Percentiles rank a stretch among this genome's conserved stretches.
Evolutionary conservation across 164 flowering plant species (phyloP).

Genomic region (Vitis riparia): DNA sequence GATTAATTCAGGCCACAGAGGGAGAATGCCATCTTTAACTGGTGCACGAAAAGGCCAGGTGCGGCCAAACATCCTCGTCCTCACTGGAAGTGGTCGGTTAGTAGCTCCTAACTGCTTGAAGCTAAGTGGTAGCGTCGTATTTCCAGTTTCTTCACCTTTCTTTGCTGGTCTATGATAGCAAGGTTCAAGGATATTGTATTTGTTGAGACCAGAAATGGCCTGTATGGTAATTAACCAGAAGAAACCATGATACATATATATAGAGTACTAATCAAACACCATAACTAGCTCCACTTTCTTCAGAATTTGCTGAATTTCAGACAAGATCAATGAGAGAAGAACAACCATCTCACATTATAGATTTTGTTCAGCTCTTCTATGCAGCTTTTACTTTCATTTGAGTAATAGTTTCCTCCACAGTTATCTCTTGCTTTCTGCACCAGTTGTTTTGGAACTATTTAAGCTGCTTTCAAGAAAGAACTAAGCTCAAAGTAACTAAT

Average conservation of each 20-base stretch:
- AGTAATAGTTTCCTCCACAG: conserved; percentile 23
- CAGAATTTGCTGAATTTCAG: too few species aligned
- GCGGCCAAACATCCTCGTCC: conserved; percentile 42
- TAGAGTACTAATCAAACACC: background rate
- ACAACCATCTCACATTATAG: conserved; percentile 13
- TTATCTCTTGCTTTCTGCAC: conserved; percentile 18
- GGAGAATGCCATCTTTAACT: conserved; percentile 21
- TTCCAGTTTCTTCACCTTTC: background rate
- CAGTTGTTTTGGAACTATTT: too few species aligned
- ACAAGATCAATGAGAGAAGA: too few species aligned
- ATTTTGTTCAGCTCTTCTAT: background rate
- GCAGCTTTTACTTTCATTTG: conserved; percentile 1
- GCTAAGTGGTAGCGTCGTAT: conserved; percentile 19
- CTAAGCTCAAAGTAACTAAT: background rate
- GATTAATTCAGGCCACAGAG: conserved; percentile 27
- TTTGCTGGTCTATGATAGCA: conserved; percentile 29
- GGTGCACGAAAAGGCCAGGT: conserved; percentile 38
- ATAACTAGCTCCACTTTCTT: background rate
- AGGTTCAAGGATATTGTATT: conserved; percentile 38
- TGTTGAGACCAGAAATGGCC: conserved; percentile 25
- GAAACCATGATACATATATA: background rate
- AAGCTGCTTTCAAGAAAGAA: background rate
- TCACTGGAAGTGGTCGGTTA: conserved; percentile 25
- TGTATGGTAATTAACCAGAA: background rate
- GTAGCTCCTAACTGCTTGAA: conserved; percentile 26